phyloP scores from a whole-genome alignment of 768 basidiomycete genomes.

The Phylloporus scabripes region DNA sequence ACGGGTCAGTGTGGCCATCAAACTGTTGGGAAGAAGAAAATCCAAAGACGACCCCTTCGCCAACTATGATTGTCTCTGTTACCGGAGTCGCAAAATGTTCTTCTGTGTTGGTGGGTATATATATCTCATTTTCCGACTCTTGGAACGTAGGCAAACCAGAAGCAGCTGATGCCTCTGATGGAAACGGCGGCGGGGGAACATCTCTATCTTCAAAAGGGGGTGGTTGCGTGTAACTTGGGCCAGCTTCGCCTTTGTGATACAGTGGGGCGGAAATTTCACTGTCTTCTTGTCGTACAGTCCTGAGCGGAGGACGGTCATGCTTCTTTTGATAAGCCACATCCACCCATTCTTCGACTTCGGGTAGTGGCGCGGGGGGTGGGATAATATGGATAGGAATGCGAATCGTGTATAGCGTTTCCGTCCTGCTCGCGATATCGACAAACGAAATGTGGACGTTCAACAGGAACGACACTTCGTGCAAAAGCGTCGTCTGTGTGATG shows the following conservation, averaged over 20 bases:
- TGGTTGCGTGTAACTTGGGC: conserved; percentile 65
- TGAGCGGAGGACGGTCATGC: conserved; percentile 73
- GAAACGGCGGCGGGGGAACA: conserved; percentile 65
- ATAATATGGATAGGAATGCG: conserved; percentile 67
- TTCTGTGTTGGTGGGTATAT: conserved; percentile 43
- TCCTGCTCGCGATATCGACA: conserved; percentile 61
- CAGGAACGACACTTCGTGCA: conserved; percentile 79
- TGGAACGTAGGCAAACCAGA: conserved; percentile 64
- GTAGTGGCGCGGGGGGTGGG: conserved; percentile 72
- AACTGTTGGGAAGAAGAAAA: conserved; percentile 70
- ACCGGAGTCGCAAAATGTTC: conserved; percentile 35
- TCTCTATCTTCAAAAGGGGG: conserved; percentile 85
- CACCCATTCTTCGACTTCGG: conserved; percentile 65
- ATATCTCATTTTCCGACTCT: conserved; percentile 75
- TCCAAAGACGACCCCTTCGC: conserved; percentile 77
- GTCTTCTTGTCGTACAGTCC: conserved; percentile 68
- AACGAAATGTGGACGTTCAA: conserved; percentile 73
- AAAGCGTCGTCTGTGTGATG: conserved; percentile 74
- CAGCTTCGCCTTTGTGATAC: conserved; percentile 68
- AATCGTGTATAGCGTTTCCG: conserved; percentile 60
- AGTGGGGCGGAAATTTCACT: conserved; percentile 52
- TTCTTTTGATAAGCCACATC: conserved; percentile 83
- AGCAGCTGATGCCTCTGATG: conserved; percentile 55
- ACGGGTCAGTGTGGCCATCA: conserved; percentile 70
- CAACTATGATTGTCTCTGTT: conserved; percentile 41